phyloP scores from a whole-genome alignment of 2,329 filamentous ascomycete genomes.

The Penicillium freii region DNA sequence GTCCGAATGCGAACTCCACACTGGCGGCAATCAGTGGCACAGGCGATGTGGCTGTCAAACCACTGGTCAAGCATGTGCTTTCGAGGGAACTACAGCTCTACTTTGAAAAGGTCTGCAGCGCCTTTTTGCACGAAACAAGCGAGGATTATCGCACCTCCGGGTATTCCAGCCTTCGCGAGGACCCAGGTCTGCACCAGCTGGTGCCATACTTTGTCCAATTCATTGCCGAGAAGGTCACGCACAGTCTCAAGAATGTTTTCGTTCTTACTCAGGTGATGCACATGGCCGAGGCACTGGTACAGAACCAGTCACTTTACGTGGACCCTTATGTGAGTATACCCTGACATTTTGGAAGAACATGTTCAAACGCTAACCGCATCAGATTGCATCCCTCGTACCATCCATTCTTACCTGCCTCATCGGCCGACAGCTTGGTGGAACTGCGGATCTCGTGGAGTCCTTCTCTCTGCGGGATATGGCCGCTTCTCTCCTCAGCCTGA shows the following conservation, averaged over 20 bases:
- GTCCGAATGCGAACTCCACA: slow-evolving; percentile 80
- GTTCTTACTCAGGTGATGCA: slow-evolving; percentile 90
- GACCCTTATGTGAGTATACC: slow-evolving; percentile 57
- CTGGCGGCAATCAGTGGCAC: slow-evolving; percentile 79
- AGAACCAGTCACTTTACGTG: slow-evolving; percentile 76
- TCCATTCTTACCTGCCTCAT: slow-evolving; percentile 90
- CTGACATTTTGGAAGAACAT: neutral
- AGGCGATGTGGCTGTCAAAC: slow-evolving; percentile 80
- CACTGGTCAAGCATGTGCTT: slow-evolving; percentile 90
- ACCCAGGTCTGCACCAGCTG: slow-evolving; percentile 91
- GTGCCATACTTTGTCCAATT: slow-evolving; percentile 97
- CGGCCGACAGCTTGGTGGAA: slow-evolving; percentile 71
- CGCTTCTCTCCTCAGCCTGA: slow-evolving; percentile 73
- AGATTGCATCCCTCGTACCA: slow-evolving; percentile 69
- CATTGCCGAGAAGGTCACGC: slow-evolving; percentile 92
- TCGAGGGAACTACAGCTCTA: slow-evolving; percentile 95
- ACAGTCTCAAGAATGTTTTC: slow-evolving; percentile 86
- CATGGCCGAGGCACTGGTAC: slow-evolving; percentile 77
- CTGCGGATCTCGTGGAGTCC: slow-evolving; percentile 55
- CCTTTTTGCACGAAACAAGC: slow-evolving; percentile 81
- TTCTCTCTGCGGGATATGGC: slow-evolving; percentile 83
- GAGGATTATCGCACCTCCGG: slow-evolving; percentile 85
- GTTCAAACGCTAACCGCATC: slow-evolving; percentile 19
- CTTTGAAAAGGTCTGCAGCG: slow-evolving; percentile 90
- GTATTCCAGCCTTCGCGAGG: slow-evolving; percentile 77